These are phyloP conservation scores for Thermothielavioides terrestris DNA, from an alignment of 495 filamentous ascomycete genomes.

Conservation along the genomic window DNA sequence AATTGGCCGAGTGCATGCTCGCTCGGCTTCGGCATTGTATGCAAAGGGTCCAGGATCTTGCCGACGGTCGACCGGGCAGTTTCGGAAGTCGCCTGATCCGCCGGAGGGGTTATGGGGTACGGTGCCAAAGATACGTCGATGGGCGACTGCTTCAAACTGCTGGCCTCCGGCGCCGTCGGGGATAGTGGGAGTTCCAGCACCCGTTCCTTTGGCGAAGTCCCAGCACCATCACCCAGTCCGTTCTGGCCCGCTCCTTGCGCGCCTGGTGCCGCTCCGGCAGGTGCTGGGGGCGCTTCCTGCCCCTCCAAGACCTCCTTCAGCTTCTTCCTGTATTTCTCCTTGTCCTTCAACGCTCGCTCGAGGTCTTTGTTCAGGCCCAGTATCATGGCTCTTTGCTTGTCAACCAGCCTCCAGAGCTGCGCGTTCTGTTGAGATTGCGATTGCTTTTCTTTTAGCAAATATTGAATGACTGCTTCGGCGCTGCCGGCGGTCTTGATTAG, in stretches of 20 bases:
- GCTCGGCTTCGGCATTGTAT: slow-evolving; percentile 46
- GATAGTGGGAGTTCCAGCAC: slow-evolving; percentile 32
- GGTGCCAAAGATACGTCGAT: slow-evolving; percentile 46
- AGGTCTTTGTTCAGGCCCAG: slow-evolving; percentile 91
- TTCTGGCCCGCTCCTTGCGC: slow-evolving; percentile 5
- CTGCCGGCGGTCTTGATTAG: slow-evolving; percentile 79
- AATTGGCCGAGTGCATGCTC: slow-evolving; percentile 45
- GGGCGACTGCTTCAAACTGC: slow-evolving; percentile 39
- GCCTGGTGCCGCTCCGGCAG: slow-evolving; percentile 6
- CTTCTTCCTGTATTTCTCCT: slow-evolving; percentile 87
- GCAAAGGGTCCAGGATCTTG: slow-evolving; percentile 40
- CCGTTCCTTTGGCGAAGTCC: slow-evolving; percentile 24
- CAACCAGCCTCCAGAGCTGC: slow-evolving; percentile 89
- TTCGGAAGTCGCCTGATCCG: slow-evolving; percentile 24
- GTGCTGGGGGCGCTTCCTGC: slow-evolving; percentile 19
- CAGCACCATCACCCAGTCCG: slow-evolving; percentile 1
- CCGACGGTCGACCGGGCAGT: slow-evolving; percentile 27
- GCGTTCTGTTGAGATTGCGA: slow-evolving; percentile 79
- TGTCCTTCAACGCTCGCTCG: slow-evolving; percentile 85
- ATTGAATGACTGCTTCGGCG: slow-evolving; percentile 78
- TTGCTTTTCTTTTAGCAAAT: slow-evolving; percentile 85
- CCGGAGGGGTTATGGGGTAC: slow-evolving; percentile 50
- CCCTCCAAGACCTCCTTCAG: slow-evolving; percentile 59
- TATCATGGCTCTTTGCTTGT: slow-evolving; percentile 92
- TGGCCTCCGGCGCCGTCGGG: slow-evolving; percentile 33